A percentile compares a stretch with the other conserved stretches of the same genome.
Evolutionary conservation across 31 red algal species (phyloP).

Genomic region (Bonnemaisonia californica): DNA sequence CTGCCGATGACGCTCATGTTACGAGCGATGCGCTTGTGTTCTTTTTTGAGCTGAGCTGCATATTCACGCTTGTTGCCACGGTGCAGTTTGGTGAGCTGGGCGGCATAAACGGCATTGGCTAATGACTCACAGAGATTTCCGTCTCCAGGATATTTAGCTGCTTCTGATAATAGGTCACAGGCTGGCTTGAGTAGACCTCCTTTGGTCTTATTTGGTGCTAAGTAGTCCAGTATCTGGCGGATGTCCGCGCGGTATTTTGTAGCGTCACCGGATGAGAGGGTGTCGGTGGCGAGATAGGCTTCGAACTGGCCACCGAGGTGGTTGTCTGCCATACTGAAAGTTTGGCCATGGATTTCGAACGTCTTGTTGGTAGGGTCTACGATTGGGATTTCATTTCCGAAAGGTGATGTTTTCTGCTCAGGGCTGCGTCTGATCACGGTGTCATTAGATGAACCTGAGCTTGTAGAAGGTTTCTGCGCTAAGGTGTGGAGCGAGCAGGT

Average conservation of each 20-base stretch:
- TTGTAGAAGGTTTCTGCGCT: no score
- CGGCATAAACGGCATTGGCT: not conserved
- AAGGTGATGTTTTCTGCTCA: no score
- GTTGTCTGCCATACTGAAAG: not conserved
- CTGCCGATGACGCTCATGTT: not conserved
- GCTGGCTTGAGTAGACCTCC: not conserved
- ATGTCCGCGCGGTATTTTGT: not conserved
- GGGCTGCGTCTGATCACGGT: no score
- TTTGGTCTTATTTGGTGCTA: not conserved
- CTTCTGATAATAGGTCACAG: not conserved
- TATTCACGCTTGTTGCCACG: not conserved
- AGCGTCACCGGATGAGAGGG: not conserved
- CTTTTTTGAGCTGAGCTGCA: not conserved
- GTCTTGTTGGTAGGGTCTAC: not conserved
- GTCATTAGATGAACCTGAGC: no score
- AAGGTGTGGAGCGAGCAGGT: no score
- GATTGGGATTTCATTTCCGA: conserved; percentile 17
- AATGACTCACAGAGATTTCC: conserved; percentile 5
- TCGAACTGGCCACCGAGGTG: conserved; percentile 1
- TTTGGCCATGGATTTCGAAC: not conserved
- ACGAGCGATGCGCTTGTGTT: not conserved
- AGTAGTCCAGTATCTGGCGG: not conserved
- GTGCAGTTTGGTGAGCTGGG: not conserved
- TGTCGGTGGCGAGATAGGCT: not conserved
- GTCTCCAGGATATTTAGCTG: conserved; percentile 7